Conservation (phyloP, 106 monocot species). For the Dioscorea zingiberensis region DNA sequence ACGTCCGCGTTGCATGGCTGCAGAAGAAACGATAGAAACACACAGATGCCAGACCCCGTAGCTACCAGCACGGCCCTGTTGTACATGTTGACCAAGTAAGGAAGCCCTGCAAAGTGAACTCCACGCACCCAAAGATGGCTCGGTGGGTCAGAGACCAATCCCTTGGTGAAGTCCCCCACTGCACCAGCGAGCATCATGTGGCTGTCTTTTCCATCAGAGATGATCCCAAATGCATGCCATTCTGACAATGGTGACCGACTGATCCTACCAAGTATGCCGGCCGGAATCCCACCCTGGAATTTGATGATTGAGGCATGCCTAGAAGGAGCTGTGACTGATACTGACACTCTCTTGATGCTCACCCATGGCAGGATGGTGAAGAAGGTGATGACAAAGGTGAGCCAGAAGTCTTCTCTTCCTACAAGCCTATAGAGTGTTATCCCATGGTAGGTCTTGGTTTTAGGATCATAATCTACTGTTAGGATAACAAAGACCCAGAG, state of each 20-base stretch:
- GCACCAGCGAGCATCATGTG: slow-evolving; percentile 78
- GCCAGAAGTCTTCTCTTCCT: slow-evolving; percentile 36
- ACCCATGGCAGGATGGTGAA: slow-evolving; percentile 53
- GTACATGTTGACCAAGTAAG: slow-evolving; percentile 62
- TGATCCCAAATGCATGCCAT: slow-evolving; percentile 69
- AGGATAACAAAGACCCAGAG: slow-evolving; percentile 59
- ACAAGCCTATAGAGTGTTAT: slow-evolving; percentile 11
- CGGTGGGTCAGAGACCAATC: slow-evolving; percentile 34
- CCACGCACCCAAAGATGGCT: slow-evolving; percentile 37
- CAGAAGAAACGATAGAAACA: slow-evolving; percentile 53
- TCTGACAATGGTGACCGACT: slow-evolving; percentile 53
- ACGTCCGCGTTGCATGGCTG: slow-evolving; percentile 38
- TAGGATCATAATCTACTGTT: slow-evolving; percentile 27
- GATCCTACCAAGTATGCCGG: slow-evolving; percentile 52
- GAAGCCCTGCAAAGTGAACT: slow-evolving; percentile 45
- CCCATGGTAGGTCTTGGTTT: slow-evolving; percentile 27
- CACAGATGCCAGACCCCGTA: slow-evolving; percentile 59
- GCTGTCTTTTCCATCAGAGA: slow-evolving; percentile 28
- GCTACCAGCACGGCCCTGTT: slow-evolving; percentile 35
- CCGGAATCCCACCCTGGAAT: slow-evolving; percentile 33
- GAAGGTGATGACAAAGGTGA: slow-evolving; percentile 41
- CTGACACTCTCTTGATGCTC: slow-evolving; percentile 35
- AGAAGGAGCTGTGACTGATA: slow-evolving; percentile 28
- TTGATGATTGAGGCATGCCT: slow-evolving; percentile 50
- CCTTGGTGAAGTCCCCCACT: slow-evolving; percentile 59